Percentiles rank a stretch among this genome's conserved stretches.
Evolutionary conservation across 1,284 basidiomycete genomes (phyloP).

Genomic region (Ustilago cynodontis): DNA sequence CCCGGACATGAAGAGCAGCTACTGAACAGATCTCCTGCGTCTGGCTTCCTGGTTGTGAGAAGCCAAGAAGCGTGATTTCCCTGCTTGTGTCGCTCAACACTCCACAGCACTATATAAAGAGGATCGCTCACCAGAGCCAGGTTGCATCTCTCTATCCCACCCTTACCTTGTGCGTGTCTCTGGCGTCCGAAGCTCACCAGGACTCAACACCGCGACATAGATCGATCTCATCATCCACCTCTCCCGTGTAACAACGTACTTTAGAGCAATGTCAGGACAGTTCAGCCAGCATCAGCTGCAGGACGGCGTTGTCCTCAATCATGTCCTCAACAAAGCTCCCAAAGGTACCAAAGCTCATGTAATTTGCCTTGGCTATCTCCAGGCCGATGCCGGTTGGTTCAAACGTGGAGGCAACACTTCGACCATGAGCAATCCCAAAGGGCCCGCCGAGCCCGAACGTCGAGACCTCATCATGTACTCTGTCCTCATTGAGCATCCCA

Average conservation of each 20-base stretch:
- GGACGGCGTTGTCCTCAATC: conserved; percentile 53
- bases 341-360: conserved; percentile 64
- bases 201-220: neutral
- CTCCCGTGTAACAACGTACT: neutral
- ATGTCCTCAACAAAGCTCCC: conserved; percentile 56
- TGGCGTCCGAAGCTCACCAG: neutral
- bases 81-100: neutral
- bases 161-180: neutral
- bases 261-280: conserved; percentile 19
- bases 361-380: conserved; percentile 63
- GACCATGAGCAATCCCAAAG: conserved; percentile 46
- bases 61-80: neutral
- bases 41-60: neutral
- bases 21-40: neutral
- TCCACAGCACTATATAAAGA: neutral
- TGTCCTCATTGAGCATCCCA: conserved; percentile 66
- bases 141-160: neutral
- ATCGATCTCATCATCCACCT: neutral
- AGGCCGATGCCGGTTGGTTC: conserved; percentile 65
- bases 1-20: neutral
- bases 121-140: neutral
- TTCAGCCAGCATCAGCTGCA: conserved; percentile 50
- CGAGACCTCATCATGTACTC: conserved; percentile 58
- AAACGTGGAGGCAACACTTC: conserved; percentile 62
- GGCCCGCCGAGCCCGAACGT: conserved; percentile 43